Evolutionary conservation across 2,329 filamentous ascomycete genomes (phyloP).

Genomic region (Teratosphaeria gauchensis): DNA sequence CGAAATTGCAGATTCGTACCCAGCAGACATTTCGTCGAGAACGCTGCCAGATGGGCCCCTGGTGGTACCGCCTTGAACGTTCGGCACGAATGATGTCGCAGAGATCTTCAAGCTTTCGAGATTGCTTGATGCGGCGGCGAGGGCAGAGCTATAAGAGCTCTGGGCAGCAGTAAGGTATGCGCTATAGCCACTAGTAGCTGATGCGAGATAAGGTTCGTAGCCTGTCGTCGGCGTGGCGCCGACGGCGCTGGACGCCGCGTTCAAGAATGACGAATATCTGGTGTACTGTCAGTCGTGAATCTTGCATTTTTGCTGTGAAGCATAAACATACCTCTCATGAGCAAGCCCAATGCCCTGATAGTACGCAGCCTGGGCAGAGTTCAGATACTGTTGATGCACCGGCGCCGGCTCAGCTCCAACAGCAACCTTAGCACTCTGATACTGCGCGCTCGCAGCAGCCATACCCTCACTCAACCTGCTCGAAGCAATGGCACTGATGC

Average conservation of each 20-base stretch:
- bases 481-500: slow-evolving; percentile 58
- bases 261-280: slow-evolving; percentile 53
- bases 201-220: background rate
- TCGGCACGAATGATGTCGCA: slow-evolving; percentile 10
- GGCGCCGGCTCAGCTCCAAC: slow-evolving; percentile 51
- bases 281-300: background rate
- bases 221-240: slow-evolving; percentile 54
- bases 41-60: slow-evolving; percentile 19
- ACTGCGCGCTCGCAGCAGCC: slow-evolving; percentile 60
- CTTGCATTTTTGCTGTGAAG: no score
- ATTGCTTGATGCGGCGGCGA: slow-evolving; percentile 23
- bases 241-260: slow-evolving; percentile 60
- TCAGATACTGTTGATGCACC: slow-evolving; percentile 41
- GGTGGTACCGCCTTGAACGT: slow-evolving; percentile 11
- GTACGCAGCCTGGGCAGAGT: slow-evolving; percentile 58
- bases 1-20: slow-evolving; percentile 22
- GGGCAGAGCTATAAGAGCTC: slow-evolving; percentile 25
- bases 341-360: slow-evolving; percentile 71
- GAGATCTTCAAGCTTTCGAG: slow-evolving; percentile 17
- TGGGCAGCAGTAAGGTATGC: slow-evolving; percentile 59
- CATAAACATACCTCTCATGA: slow-evolving; percentile 63
- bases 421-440: slow-evolving; percentile 57
- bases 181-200: slow-evolving; percentile 42
- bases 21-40: slow-evolving; percentile 20
- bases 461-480: slow-evolving; percentile 62